Evolutionary conservation across 1,284 basidiomycete genomes (phyloP), one percentile per base, ranked within the genome.

Genomic region (Thecaphora frezii): DNA sequence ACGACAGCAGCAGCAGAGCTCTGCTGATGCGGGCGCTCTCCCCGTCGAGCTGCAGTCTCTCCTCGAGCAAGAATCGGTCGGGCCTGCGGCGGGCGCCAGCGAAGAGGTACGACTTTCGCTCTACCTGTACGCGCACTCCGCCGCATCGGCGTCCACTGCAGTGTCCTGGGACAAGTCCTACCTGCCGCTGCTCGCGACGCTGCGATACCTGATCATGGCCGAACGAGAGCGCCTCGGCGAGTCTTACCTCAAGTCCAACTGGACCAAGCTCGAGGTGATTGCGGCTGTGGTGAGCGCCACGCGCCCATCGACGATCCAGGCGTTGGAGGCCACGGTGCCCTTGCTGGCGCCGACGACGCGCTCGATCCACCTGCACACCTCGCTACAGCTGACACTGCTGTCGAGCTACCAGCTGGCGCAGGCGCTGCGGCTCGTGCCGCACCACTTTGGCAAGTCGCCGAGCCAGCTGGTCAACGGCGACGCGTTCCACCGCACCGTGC

Each of bases 191-290:
- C 18, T 44, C n/a, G 43, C 24, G 5, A 26, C 24, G 2, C 48
- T 67, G 1, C 53, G 65, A n/a, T 67, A 63, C 25, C 51, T 67
- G 14, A 48, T 67, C 44, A 37, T 60, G 16, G 59, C 56, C 19
- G 65, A 67, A 36, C 54, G 54, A 14, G 37, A 46, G 3, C 40
- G 65, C 1, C 44, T 67, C 0, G 65, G 65, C n/a, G 65, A 67
- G 26, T 63, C 60, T 10, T 61, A 48, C 23, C 28, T 25, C 13
- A 53, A 56, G 25, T 63, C 58, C 51, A 67, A 67, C 30, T 67
- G 59, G 60, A 63, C 56, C 23, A 25, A 30, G 19, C 51, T 63
- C 33, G 63, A 63, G 38, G 56, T 63, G 46, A 43, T 63, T 9
- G 44, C 56, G 18, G 65, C 60, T 14, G 53, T 41, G 12, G 8